These are phyloP conservation scores for Diplodia corticola DNA, from an alignment of 2,329 filamentous ascomycete genomes.

Conservation along the genomic window DNA sequence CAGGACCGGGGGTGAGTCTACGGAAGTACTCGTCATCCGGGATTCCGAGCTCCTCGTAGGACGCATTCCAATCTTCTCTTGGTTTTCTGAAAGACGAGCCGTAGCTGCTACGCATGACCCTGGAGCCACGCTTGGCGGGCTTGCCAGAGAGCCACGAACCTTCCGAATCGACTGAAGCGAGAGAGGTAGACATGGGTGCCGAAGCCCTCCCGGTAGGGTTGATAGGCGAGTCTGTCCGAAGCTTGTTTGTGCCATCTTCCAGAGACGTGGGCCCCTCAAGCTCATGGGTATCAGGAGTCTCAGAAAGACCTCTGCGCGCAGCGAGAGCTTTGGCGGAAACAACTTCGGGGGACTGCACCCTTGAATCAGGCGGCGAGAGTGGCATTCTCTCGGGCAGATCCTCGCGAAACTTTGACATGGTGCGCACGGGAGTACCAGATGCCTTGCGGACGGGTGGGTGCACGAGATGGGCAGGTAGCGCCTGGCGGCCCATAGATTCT, in stretches of 20 bases:
- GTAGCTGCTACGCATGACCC: constrained; percentile 49
- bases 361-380: constrained; percentile 80
- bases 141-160: constrained; percentile 92
- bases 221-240: constrained; percentile 47
- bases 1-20: constrained; percentile 51
- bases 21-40: constrained; percentile 75
- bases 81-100: constrained; percentile 45
- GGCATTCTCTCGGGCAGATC: constrained; percentile 79
- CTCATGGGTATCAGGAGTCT: constrained; percentile 27
- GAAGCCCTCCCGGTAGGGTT: constrained; percentile 34
- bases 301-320: constrained; percentile 31
- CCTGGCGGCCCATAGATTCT: constrained; percentile 72
- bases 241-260: constrained; percentile 3
- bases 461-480: constrained; percentile 51
- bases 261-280: not conserved
- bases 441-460: constrained; percentile 47
- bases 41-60: constrained; percentile 65
- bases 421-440: constrained; percentile 68
- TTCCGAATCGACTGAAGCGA: constrained; percentile 94
- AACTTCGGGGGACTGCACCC: constrained; percentile 74
- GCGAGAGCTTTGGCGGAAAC: constrained; percentile 48
- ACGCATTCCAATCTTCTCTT: constrained; percentile 57
- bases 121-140: constrained; percentile 52
- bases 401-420: constrained; percentile 88
- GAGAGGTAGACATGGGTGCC: constrained; percentile 68